Evolutionary conservation across 371 early-diverging fungal genomes (phyloP).

Genomic region (Fennellomyces sp.): DNA sequence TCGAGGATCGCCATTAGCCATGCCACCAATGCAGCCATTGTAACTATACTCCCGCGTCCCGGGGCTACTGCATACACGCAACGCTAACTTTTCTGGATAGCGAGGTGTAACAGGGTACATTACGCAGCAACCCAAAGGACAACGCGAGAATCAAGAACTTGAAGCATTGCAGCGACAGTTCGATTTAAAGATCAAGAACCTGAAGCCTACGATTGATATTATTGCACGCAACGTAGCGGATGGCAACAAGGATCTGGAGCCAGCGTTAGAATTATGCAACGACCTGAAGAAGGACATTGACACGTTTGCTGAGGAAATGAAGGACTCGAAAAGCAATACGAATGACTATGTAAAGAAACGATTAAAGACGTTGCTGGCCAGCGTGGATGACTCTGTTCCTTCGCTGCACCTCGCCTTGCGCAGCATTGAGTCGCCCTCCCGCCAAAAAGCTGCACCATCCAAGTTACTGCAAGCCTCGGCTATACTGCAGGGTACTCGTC

Average conservation of each 20-base stretch:
- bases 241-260: slow-evolving; percentile 63
- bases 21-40: slow-evolving; percentile 69
- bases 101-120: slow-evolving; percentile 62
- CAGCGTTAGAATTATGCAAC: slow-evolving; percentile 66
- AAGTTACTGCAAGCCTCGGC: slow-evolving; percentile 35
- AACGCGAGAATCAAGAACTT: slow-evolving; percentile 34
- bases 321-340: slow-evolving; percentile 11
- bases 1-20: slow-evolving; percentile 76
- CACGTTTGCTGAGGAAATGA: slow-evolving; percentile 42
- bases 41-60: slow-evolving; percentile 22
- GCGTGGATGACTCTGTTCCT: slow-evolving; percentile 70
- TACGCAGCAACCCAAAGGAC: slow-evolving; percentile 40
- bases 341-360: slow-evolving; percentile 31
- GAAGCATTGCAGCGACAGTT: slow-evolving; percentile 41
- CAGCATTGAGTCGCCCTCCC: slow-evolving; percentile 25
- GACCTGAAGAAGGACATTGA: slow-evolving; percentile 61
- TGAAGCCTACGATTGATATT: slow-evolving; percentile 73
- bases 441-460: slow-evolving; percentile 13
- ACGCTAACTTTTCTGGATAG: slow-evolving; percentile 19
- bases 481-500: slow-evolving; percentile 16
- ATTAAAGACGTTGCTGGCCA: slow-evolving; percentile 48
- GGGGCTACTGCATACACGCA: too few relatives aligned
- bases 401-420: slow-evolving; percentile 57
- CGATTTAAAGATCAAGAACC: slow-evolving; percentile 46
- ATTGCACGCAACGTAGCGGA: slow-evolving; percentile 68